Conservation (phyloP, 257 asterid species). For the Petunia axillaris region DNA sequence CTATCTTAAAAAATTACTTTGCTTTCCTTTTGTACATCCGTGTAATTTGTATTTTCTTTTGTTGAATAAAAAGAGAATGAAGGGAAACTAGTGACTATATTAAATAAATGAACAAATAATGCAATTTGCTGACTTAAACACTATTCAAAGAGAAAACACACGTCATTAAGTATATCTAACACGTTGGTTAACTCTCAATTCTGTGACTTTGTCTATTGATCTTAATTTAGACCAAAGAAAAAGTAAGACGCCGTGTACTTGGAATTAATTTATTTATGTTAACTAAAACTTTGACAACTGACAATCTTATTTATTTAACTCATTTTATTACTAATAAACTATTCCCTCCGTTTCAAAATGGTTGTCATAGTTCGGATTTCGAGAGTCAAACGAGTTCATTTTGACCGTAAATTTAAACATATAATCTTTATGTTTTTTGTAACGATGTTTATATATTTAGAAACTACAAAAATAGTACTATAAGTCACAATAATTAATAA, state of each 20-base stretch:
- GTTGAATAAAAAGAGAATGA: not conserved
- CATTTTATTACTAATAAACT: no score
- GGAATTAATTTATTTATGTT: constrained; percentile 5
- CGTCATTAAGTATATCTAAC: not conserved
- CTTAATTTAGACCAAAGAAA: not conserved
- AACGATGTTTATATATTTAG: no score
- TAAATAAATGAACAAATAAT: not conserved
- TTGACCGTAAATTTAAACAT: no score
- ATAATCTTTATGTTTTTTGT: no score
- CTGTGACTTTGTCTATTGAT: not conserved
- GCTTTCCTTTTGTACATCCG: no score
- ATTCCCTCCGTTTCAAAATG: no score
- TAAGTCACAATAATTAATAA: no score
- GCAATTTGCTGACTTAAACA: not conserved
- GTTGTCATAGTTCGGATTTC: no score
- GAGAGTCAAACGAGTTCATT: no score
- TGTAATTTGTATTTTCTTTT: no score
- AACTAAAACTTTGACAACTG: constrained; percentile 1
- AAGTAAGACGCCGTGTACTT: constrained; percentile 17
- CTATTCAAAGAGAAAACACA: not conserved
- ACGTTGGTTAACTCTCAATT: not conserved
- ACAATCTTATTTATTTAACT: not conserved
- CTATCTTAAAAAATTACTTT: no score
- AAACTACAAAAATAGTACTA: no score
- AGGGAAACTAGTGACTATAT: not conserved